Percentiles rank a stretch among this genome's conserved stretches.
Evolutionary conservation across 2,329 filamentous ascomycete species (phyloP).

Genomic region (Xylariales sp.): DNA sequence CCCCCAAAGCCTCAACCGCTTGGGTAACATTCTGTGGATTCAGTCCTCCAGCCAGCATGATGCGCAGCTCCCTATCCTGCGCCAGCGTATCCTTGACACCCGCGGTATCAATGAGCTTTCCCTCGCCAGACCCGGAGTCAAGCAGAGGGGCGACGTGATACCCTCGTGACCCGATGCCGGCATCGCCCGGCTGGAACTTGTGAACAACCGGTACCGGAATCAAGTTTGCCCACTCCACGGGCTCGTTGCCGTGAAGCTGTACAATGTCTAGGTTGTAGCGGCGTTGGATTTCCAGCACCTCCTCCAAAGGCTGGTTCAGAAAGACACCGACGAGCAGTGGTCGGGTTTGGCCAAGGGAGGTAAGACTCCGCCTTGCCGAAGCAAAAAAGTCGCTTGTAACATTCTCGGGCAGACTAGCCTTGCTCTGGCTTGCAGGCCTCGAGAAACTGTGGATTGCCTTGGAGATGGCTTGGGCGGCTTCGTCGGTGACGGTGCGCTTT

Average conservation of each 20-base stretch:
- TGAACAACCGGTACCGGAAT: constrained; percentile 90
- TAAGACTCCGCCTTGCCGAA: constrained; percentile 41
- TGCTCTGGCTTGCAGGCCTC: constrained; percentile 26
- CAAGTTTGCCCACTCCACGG: constrained; percentile 82
- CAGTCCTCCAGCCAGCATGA: constrained; percentile 83
- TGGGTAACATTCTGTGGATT: constrained; percentile 72
- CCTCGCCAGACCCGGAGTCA: constrained; percentile 83
- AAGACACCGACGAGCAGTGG: constrained; percentile 91
- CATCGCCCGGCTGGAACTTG: constrained; percentile 73
- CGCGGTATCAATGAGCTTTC: constrained; percentile 68
- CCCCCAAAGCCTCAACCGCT: constrained; percentile 59
- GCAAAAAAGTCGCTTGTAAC: constrained; percentile 67
- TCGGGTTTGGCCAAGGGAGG: constrained; percentile 38
- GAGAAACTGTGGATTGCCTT: constrained; percentile 61
- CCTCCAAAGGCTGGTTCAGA: constrained; percentile 79
- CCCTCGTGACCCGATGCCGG: constrained; percentile 68
- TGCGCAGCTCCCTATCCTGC: constrained; percentile 63
- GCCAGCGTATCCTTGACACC: constrained; percentile 64
- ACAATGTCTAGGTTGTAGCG: constrained; percentile 79
- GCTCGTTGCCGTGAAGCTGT: constrained; percentile 89
- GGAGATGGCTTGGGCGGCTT: constrained; percentile 78
- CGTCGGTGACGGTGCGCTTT: constrained; percentile 73
- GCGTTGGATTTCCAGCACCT: constrained; percentile 74
- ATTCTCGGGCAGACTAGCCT: constrained; percentile 20
- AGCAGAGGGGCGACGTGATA: constrained; percentile 82